phyloP scores from a whole-genome alignment of 2,329 filamentous ascomycete genomes.

The Epichloe amarillans region DNA sequence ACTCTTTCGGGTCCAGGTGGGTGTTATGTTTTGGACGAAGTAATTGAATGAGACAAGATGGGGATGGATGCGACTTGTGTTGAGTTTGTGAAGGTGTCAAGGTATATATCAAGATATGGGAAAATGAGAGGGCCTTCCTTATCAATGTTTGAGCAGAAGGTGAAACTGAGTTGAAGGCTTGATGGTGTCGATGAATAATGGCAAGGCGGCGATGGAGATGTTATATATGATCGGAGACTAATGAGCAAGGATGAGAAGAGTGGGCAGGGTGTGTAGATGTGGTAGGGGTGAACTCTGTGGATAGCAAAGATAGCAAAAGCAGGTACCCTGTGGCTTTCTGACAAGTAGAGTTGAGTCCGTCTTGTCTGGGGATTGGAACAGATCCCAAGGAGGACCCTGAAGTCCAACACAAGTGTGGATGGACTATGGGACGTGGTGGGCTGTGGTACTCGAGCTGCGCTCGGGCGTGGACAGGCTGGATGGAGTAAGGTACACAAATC shows the following conservation, averaged over 20 bases:
- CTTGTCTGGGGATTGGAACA: constrained; percentile 1
- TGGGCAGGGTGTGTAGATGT: not conserved
- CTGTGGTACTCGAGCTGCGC: constrained; percentile 6
- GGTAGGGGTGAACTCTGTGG: not conserved
- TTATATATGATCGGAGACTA: constrained; percentile 9
- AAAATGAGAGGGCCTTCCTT: not conserved
- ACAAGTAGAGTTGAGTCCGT: not conserved
- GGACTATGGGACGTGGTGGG: not conserved
- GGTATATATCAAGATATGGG: not conserved
- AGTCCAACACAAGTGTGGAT: constrained; percentile 4
- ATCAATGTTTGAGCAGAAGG: not conserved
- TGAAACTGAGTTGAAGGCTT: constrained; percentile 2
- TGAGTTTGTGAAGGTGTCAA: not conserved
- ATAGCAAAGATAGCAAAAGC: not conserved
- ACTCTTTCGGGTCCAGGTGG: too few species aligned
- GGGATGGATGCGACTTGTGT: not conserved
- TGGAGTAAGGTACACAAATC: constrained; percentile 10
- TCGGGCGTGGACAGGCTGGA: constrained; percentile 9
- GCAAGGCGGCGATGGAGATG: constrained; percentile 6
- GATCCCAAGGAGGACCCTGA: constrained; percentile 7
- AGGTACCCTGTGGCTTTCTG: not conserved
- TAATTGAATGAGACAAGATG: not conserved
- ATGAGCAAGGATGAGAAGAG: constrained; percentile 4
- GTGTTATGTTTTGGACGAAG: not conserved
- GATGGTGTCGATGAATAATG: constrained; percentile 2